Percentiles rank a stretch among this genome's conserved stretches.
These are phyloP conservation scores for Moringa oleifera DNA, from an alignment of 345 rosid species.

Conservation along the genomic window DNA sequence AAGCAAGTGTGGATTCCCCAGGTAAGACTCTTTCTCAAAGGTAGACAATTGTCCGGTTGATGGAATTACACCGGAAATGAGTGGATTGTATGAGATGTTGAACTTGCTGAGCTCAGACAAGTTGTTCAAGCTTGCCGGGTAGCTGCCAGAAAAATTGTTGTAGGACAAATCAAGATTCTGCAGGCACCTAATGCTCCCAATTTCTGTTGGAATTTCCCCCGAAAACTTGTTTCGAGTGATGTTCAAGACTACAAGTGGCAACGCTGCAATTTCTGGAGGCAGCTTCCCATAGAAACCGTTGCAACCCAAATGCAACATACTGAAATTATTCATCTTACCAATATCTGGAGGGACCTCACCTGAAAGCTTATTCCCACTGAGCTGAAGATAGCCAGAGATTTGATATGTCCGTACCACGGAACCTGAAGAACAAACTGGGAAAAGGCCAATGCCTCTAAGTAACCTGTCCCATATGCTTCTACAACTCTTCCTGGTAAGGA, in stretches of 20 bases:
- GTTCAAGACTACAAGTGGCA: slow-evolving; percentile 78
- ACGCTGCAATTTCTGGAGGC: slow-evolving; percentile 48
- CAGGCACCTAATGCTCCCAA: slow-evolving; percentile 59
- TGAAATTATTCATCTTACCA: slow-evolving; percentile 54
- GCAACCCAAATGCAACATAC: slow-evolving; percentile 66
- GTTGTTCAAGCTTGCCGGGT: slow-evolving; percentile 55
- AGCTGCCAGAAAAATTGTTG: slow-evolving; percentile 78
- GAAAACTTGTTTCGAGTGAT: slow-evolving; percentile 53
- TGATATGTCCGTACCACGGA: slow-evolving; percentile 25
- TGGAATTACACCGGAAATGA: slow-evolving; percentile 63
- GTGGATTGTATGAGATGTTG: slow-evolving; percentile 78
- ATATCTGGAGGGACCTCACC: slow-evolving; percentile 62
- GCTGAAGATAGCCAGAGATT: slow-evolving; percentile 77
- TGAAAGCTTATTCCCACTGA: slow-evolving; percentile 61
- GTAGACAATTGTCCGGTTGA: slow-evolving; percentile 73
- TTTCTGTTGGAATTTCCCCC: slow-evolving; percentile 60
- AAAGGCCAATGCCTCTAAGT: slow-evolving; percentile 64
- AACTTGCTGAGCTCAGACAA: slow-evolving; percentile 67
- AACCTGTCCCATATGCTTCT: slow-evolving; percentile 66
- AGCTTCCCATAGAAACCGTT: slow-evolving; percentile 51
- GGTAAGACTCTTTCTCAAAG: slow-evolving; percentile 61
- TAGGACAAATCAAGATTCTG: slow-evolving; percentile 75
- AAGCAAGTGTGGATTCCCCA: slow-evolving; percentile 61
- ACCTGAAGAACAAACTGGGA: slow-evolving; percentile 49
- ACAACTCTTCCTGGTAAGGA: slow-evolving; percentile 72